These are phyloP conservation scores for Coemansia sp. DNA, from an alignment of 192 early-diverging fungal species.

Conservation along the genomic window DNA sequence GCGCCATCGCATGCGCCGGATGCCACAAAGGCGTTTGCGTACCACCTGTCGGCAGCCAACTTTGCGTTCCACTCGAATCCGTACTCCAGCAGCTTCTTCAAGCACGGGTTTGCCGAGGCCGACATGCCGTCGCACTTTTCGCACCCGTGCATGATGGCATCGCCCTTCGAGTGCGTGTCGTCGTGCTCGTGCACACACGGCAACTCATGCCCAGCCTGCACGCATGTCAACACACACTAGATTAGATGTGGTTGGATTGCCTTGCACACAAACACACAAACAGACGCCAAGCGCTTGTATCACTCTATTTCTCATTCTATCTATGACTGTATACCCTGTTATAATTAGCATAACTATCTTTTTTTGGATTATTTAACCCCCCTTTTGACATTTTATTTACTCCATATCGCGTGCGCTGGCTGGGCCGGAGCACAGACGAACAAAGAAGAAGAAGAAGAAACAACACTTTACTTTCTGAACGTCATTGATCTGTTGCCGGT, in stretches of 20 bases:
- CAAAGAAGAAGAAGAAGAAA: neutral
- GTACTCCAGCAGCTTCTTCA: constrained; percentile 44
- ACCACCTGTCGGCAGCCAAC: constrained; percentile 32
- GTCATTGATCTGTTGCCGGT: constrained; percentile 38
- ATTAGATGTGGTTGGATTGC: neutral
- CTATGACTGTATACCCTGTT: constrained; percentile 13
- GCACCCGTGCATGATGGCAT: constrained; percentile 39
- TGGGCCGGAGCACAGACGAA: neutral
- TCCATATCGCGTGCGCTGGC: neutral
- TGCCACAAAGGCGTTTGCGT: constrained; percentile 26
- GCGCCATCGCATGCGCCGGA: neutral
- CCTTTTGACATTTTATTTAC: neutral
- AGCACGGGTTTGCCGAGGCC: constrained; percentile 43
- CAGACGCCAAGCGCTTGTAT: no score
- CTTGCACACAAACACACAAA: no score
- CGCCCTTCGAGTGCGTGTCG: constrained; percentile 28
- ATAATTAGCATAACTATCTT: neutral
- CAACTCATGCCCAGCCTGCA: constrained; percentile 9
- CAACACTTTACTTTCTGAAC: constrained; percentile 39
- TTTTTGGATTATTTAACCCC: neutral
- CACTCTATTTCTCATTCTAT: neutral
- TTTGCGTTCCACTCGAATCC: constrained; percentile 48
- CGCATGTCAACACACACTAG: constrained; percentile 3
- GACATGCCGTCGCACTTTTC: constrained; percentile 42
- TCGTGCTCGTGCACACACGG: constrained; percentile 19